phyloP scores from a whole-genome alignment of 352 stramenopile genomes.

The Plasmopara halstedii region DNA sequence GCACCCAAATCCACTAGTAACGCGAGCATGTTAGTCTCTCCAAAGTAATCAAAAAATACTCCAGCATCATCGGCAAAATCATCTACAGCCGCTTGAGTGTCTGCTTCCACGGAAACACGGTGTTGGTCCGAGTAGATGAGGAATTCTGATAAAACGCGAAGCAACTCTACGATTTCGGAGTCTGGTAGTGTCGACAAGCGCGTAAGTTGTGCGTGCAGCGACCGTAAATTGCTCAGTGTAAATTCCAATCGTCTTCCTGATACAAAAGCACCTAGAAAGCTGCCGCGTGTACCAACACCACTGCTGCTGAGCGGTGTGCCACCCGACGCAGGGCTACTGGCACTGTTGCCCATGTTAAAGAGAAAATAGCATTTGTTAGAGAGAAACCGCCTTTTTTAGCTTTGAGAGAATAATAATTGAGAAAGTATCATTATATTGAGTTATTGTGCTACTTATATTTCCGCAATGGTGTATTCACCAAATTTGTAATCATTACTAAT shows the following conservation, averaged over 20 bases:
- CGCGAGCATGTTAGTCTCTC: conserved; percentile 92
- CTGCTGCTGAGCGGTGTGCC: conserved; percentile 15
- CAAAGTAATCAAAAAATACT: conserved; percentile 95
- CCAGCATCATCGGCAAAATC: conserved; percentile 21
- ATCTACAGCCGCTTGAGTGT: conserved; percentile 4
- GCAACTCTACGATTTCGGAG: conserved; percentile 69
- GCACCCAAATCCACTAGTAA: conserved; percentile 84
- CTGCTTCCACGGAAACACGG: conserved; percentile 18
- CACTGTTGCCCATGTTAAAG: conserved; percentile 22
- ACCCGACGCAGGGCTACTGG: conserved; percentile 12
- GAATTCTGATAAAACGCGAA: conserved; percentile 77
- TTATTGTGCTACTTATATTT: no score
- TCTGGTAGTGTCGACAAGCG: conserved; percentile 49
- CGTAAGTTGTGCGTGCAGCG: conserved; percentile 66
- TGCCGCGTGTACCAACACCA: conserved; percentile 8
- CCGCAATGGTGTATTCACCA: no score
- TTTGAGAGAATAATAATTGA: no score
- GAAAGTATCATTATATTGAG: no score
- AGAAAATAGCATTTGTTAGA: neutral
- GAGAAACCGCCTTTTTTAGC: neutral
- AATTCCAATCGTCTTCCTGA: conserved; percentile 37
- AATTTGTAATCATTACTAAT: no score
- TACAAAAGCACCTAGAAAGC: conserved; percentile 27
- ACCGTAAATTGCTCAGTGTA: conserved; percentile 59
- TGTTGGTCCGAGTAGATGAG: conserved; percentile 87